Percentiles rank a stretch among this genome's conserved stretches.
These are phyloP conservation scores for Leccinum uliginosum DNA, from an alignment of 768 basidiomycete genomes.

Conservation along the genomic window DNA sequence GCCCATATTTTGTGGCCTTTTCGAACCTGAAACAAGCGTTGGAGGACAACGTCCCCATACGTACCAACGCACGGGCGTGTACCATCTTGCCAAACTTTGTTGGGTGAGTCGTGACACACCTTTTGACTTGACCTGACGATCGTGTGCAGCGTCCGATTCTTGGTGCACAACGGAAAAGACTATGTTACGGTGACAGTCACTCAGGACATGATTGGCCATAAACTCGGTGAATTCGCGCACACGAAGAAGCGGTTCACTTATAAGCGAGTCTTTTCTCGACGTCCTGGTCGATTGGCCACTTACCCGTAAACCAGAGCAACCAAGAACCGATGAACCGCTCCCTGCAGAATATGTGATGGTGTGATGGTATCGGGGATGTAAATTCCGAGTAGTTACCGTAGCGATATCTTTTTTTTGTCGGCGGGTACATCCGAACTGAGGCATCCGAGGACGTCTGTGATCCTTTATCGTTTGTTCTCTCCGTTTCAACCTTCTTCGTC, in stretches of 20 bases:
- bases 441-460: neutral
- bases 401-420: conserved; percentile 19
- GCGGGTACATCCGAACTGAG: conserved; percentile 30
- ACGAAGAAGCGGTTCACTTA: conserved; percentile 86
- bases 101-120: conserved; percentile 54
- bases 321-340: neutral
- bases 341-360: neutral
- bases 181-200: conserved; percentile 83
- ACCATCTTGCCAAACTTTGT: conserved; percentile 96
- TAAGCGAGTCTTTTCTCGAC: conserved; percentile 53
- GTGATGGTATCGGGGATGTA: neutral
- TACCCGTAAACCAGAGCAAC: neutral
- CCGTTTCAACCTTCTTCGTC: neutral
- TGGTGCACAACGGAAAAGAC: conserved; percentile 93
- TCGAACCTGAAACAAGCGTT: conserved; percentile 81
- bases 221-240: conserved; percentile 90
- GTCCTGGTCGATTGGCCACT: neutral
- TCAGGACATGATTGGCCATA: conserved; percentile 99
- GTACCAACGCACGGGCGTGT: conserved; percentile 83
- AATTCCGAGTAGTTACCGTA: conserved; percentile 25
- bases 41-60: conserved; percentile 77
- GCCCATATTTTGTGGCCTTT: conserved; percentile 93
- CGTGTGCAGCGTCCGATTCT: conserved; percentile 65
- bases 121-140: neutral
- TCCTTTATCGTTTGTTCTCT: neutral